Base-by-base conservation (phyloP, 2,329 filamentous ascomycete genomes). In the Pseudocercospora fijiensis region DNA sequence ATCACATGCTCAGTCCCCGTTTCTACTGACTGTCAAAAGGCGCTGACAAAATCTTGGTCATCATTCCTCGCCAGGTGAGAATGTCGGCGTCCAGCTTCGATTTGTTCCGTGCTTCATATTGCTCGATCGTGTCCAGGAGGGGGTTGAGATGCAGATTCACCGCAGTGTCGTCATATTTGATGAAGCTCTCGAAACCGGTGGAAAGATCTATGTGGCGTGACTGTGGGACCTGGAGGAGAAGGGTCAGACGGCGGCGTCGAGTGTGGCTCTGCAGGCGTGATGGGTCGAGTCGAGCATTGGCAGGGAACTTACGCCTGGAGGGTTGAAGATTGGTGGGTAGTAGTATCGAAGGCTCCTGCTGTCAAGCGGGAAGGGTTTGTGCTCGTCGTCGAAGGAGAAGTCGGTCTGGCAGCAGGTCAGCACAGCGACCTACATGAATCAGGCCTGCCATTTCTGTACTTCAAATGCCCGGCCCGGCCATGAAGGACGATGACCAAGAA, bases 41-140 rank as follows among this genome's bases (percentile, higher is more conserved):
- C 0, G 89, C 83, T 0, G 88, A 88, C 88, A 98, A 87, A 69
- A 99, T 91, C 91, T 97, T 99, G 67, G 95, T 98, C 89, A 99
- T 93, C 92, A 98, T 97, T 41, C 95, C 95, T 72, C 95, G 84
- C 94, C 94, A 99, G 1, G 94, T 98, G 58, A 98, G 84, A 52
- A 98, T 76, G 71, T 96, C 87, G 1, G 90, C 89, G 65, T 92
- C 88, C 10, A 68, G 43, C 51, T 64, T 67, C 5, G 53, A 43
- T 1, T 61, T 65, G 0, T 84, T 86, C 68, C 87, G 82, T 75
- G 88, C 82, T 78, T 98, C 95, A 69, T 91, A 83, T 26, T 85
- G 84, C 56, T 87, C 82, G 52, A 99, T 86, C 0, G 92, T 89
- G 65, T 86, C 88, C 22, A 99, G 81, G 28, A 99, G 81, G 65